phyloP scores from a whole-genome alignment of 306 rosid genomes.

The Prosopis cineraria region DNA sequence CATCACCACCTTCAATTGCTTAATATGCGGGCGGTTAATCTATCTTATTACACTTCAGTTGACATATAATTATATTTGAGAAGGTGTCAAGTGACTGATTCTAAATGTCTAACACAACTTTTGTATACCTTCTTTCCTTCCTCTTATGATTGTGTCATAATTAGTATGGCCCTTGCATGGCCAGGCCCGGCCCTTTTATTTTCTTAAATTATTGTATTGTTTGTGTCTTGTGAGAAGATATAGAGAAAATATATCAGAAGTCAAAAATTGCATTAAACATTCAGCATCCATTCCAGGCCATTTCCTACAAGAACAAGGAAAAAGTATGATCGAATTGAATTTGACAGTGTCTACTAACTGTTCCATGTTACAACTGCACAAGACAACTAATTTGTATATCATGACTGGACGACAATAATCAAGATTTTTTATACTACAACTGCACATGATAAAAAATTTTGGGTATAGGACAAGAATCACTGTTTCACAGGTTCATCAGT shows the following conservation, averaged over 20 bases:
- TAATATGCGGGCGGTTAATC: not conserved
- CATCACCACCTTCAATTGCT: too few relatives aligned
- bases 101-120: too few relatives aligned
- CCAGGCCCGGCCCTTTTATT: too few relatives aligned
- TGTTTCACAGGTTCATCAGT: constrained; percentile 5
- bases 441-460: constrained; percentile 16
- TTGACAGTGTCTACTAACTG: not conserved
- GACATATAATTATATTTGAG: not conserved
- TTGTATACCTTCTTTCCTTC: too few relatives aligned
- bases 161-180: too few relatives aligned
- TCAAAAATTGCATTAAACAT: not conserved
- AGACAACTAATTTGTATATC: not conserved
- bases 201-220: too few relatives aligned
- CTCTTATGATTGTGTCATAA: too few relatives aligned
- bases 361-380: not conserved
- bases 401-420: not conserved
- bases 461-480: not conserved
- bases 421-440: constrained; percentile 31
- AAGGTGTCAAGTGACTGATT: too few relatives aligned
- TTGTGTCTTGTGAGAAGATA: not conserved
- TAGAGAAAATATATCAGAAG: not conserved
- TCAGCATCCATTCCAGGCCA: not conserved
- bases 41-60: not conserved
- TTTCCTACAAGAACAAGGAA: too few relatives aligned
- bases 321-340: too few relatives aligned